Evolutionary conservation across 2,329 filamentous ascomycete genomes (phyloP).

Genomic region (Aureobasidium melanogenum): DNA sequence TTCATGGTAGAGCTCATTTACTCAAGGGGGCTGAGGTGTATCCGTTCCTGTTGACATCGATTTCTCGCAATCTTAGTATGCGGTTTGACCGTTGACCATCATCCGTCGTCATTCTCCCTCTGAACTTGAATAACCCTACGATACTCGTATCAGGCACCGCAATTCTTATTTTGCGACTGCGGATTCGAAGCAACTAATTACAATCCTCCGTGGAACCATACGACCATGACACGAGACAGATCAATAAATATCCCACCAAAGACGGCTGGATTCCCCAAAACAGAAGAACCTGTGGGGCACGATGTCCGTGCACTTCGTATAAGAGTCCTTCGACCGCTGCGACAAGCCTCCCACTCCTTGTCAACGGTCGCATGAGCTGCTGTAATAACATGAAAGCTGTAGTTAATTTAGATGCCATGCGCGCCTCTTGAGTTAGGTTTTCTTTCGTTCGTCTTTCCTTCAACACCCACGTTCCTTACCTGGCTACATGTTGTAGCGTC

Average conservation of each 20-base stretch:
- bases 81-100: conserved; percentile 2
- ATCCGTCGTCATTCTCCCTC: background rate
- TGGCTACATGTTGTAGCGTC: conserved; percentile 3
- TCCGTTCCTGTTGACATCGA: conserved; percentile 10
- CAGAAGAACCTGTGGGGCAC: conserved; percentile 7
- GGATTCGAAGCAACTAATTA: background rate
- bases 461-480: background rate
- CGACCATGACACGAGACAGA: conserved; percentile 1
- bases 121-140: background rate
- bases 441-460: background rate
- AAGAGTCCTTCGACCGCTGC: background rate
- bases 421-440: background rate
- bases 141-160: background rate
- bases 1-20: background rate
- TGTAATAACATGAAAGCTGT: conserved; percentile 1
- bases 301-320: conserved; percentile 5
- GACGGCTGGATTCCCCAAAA: background rate
- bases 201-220: background rate
- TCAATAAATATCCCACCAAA: background rate
- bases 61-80: conserved; percentile 9
- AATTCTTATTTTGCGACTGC: background rate
- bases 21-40: background rate
- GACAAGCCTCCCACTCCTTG: conserved; percentile 4
- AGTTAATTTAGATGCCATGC: conserved; percentile 2
- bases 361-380: conserved; percentile 1